Percentiles rank a stretch among this genome's conserved stretches.
These are phyloP conservation scores for Soucietia sequanensis DNA, from an alignment of 805 yeast species.

Conservation along the genomic window DNA sequence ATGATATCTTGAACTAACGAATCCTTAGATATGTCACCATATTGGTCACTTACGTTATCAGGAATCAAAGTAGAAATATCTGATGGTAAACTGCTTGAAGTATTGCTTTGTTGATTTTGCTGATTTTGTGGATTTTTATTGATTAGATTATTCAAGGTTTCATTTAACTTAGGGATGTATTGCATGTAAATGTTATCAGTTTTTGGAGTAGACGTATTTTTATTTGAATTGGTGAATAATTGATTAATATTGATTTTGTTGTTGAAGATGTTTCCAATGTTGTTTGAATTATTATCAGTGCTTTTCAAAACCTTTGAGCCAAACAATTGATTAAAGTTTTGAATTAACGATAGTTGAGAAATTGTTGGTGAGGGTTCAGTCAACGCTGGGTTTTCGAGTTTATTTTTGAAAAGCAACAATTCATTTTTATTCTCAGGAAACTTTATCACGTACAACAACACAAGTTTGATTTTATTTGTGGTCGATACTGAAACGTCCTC, in stretches of 20 bases:
- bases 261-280: slow-evolving; percentile 29
- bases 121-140: slow-evolving; percentile 8
- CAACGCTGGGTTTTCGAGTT: slow-evolving; percentile 26
- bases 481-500: slow-evolving; percentile 42
- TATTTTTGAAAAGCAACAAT: slow-evolving; percentile 19
- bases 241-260: slow-evolving; percentile 32
- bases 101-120: slow-evolving; percentile 5
- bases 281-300: slow-evolving; percentile 8
- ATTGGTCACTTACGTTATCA: slow-evolving; percentile 28
- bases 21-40: slow-evolving; percentile 16
- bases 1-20: slow-evolving; percentile 63
- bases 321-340: slow-evolving; percentile 26
- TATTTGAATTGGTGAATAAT: slow-evolving; percentile 26
- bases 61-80: slow-evolving; percentile 38
- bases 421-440: slow-evolving; percentile 30
- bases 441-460: slow-evolving; percentile 70
- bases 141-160: slow-evolving; percentile 23
- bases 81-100: neutral
- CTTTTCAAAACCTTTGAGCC: slow-evolving; percentile 11
- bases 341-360: slow-evolving; percentile 30
- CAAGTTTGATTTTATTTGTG: slow-evolving; percentile 64
- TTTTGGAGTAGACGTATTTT: slow-evolving; percentile 16
- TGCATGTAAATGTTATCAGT: slow-evolving; percentile 85
- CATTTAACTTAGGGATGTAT: slow-evolving; percentile 73
- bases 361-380: slow-evolving; percentile 32